Percentiles rank a stretch among this genome's conserved stretches.
phyloP scores from a whole-genome alignment of 805 yeast species.

The Kodamaea neixiangensis region DNA sequence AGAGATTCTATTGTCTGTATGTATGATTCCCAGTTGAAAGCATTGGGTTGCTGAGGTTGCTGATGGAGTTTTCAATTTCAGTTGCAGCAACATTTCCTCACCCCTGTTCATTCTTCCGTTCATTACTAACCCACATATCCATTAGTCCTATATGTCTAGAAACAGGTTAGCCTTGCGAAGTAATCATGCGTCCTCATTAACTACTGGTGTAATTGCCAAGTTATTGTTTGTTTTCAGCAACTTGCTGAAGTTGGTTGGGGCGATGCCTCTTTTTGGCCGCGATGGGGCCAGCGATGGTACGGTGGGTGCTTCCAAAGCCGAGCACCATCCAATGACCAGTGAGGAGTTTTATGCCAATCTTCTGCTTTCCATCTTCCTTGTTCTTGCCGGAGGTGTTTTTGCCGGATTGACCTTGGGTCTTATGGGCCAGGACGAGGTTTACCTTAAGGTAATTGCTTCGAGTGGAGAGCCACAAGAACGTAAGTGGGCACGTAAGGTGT shows the following conservation, averaged over 20 bases:
- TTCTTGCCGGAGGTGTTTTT: conserved; percentile 83
- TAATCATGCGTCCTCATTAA: conserved; percentile 29
- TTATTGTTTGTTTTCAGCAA: conserved; percentile 34
- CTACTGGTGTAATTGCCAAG: conserved; percentile 27
- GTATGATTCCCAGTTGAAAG: not conserved
- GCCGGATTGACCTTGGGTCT: conserved; percentile 93
- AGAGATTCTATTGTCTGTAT: not conserved
- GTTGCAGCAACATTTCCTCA: not conserved
- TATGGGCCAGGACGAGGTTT: conserved; percentile 98
- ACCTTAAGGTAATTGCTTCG: conserved; percentile 82
- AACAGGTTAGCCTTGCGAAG: conserved; percentile 27
- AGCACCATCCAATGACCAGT: conserved; percentile 24
- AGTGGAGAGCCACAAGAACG: conserved; percentile 80
- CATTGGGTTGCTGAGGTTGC: not conserved
- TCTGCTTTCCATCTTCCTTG: conserved; percentile 58
- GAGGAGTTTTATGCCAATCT: conserved; percentile 50
- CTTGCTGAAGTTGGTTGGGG: conserved; percentile 34
- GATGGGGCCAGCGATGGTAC: not conserved
- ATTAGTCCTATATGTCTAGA: conserved; percentile 19
- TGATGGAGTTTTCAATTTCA: not conserved
- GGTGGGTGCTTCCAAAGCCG: not conserved
- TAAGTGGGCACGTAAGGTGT: conserved; percentile 68
- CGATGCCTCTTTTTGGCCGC: conserved; percentile 31
- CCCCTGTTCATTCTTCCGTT: not conserved
- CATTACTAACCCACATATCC: not conserved